Base-by-base conservation (phyloP, 371 early-diverging fungal genomes). In the Syncephalastrum sp. region DNA sequence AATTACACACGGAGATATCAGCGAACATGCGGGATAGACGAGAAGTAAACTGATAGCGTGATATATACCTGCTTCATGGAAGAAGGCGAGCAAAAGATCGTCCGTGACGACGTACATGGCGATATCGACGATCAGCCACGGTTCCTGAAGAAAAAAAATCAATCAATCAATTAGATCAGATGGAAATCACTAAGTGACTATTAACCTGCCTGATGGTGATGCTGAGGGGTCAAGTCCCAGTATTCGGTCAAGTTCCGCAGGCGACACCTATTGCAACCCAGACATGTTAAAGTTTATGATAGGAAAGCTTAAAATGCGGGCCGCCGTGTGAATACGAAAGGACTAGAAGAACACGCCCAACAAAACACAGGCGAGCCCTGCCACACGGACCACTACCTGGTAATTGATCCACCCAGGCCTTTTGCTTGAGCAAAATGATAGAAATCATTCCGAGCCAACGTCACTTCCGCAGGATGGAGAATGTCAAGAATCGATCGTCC, bases 91-190 rank as follows among this genome's bases (percentile, higher is more conserved):
- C 4, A 81, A 74, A 16, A 81, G 60, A 38, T 77, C 69, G 15
- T 82, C 73, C 14, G 82, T 81, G 17, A 81, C 84, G 46, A 82
- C 72, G 54, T 84, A 81, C 80, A 83, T 79, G 23, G 82, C 74
- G 1, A 84, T 72, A 54, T 86, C 79, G 21, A 83, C 69, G 7
- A 86, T 63, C 21, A 76, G 53, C 78, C 75, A 77, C 13, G 49
- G 42, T 57, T 41, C 51, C 33, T 59, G 16, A 29, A 57, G 27
- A 43, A 45, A 29, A 58, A 47, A 63, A 21, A 41, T 23, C 1
- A 53, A 15, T 21, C 21, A 60, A 38, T 46, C 46, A 46, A n/a
- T 21, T 46, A 19, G 46, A 46, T 16, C 16, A 19, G 46, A 46
- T 46, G 38, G 38, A 33, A 33, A 33, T 33, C 38, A 33, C 38